phyloP scores from a whole-genome alignment of 805 yeast genomes.

The Candida ortonii region DNA sequence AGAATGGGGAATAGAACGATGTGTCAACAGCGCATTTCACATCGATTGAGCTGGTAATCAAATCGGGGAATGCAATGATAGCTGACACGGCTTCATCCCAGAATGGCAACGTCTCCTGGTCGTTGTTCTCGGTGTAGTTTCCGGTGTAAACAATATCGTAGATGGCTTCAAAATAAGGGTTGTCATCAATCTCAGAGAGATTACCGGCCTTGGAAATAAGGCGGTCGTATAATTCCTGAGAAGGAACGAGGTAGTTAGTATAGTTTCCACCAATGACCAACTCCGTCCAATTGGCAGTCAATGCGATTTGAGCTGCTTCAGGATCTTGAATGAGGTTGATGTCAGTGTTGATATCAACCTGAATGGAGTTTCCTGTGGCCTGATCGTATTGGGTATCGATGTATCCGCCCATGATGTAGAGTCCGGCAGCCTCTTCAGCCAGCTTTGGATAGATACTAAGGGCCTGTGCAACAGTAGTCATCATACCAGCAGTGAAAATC shows the following conservation, averaged over 20 bases:
- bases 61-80: constrained; percentile 37
- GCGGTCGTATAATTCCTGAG: constrained; percentile 36
- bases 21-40: constrained; percentile 39
- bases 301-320: constrained; percentile 43
- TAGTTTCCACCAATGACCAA: constrained; percentile 41
- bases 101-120: constrained; percentile 38
- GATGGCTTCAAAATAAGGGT: constrained; percentile 31
- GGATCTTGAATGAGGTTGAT: constrained; percentile 44
- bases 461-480: constrained; percentile 47
- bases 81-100: constrained; percentile 44
- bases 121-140: constrained; percentile 32
- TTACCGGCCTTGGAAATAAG: constrained; percentile 38
- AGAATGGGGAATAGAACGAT: constrained; percentile 40
- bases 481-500: constrained; percentile 40
- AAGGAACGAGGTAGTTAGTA: constrained; percentile 39
- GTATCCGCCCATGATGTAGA: constrained; percentile 45
- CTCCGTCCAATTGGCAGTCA: constrained; percentile 40
- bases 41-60: constrained; percentile 31
- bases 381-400: constrained; percentile 40
- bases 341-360: constrained; percentile 41
- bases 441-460: constrained; percentile 38
- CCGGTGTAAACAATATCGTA: constrained; percentile 35
- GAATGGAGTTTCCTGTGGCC: constrained; percentile 31
- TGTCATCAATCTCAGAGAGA: constrained; percentile 26
- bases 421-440: constrained; percentile 38